phyloP scores from a whole-genome alignment of 805 yeast genomes.

The Myxozyma vanderwaltii region DNA sequence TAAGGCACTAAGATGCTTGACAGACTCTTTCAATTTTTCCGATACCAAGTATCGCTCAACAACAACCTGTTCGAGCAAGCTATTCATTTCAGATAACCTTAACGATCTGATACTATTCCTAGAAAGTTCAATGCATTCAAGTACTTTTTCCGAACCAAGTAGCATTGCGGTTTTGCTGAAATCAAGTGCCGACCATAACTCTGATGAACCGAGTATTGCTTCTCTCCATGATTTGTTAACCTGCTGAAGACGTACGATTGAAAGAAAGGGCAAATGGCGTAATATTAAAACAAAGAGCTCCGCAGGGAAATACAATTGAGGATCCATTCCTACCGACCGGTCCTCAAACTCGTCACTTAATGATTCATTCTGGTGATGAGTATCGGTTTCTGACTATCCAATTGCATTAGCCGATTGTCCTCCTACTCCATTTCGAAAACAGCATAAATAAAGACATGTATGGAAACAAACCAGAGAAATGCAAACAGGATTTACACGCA shows the following conservation, averaged over 20 bases:
- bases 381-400: too few relatives aligned
- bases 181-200: slow-evolving; percentile 12
- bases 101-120: not conserved
- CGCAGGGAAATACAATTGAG: slow-evolving; percentile 9
- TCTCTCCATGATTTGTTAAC: slow-evolving; percentile 15
- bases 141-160: not conserved
- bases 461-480: too few relatives aligned
- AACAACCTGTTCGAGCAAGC: not conserved
- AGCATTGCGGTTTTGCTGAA: slow-evolving; percentile 1
- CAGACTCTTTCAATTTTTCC: not conserved
- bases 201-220: slow-evolving; percentile 9
- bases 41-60: slow-evolving; percentile 6
- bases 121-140: slow-evolving; percentile 3
- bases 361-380: not conserved
- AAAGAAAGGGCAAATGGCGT: slow-evolving; percentile 10
- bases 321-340: not conserved
- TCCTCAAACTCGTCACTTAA: not conserved
- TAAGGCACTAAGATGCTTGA: not conserved
- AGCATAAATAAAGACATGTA: not conserved
- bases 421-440: not conserved
- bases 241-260: slow-evolving; percentile 7
- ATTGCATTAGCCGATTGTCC: not conserved
- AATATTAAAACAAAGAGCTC: slow-evolving; percentile 14
- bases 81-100: not conserved
- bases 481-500: too few relatives aligned